These are phyloP conservation scores for Talaromyces sp. DNA, from an alignment of 2,329 filamentous ascomycete species.

Conservation along the genomic window DNA sequence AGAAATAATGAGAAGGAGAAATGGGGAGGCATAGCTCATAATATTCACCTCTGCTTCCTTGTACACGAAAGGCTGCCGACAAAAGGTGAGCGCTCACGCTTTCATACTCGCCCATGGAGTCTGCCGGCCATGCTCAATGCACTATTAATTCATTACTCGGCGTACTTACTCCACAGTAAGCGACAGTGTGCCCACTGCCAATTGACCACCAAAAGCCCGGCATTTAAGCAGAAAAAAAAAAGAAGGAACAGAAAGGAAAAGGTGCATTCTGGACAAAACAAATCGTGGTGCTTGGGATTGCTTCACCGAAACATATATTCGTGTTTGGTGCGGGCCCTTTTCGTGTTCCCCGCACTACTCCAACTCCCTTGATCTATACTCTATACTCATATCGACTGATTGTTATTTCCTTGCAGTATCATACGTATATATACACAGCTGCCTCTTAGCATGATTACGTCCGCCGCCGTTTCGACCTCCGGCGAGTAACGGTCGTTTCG, in stretches of 20 bases:
- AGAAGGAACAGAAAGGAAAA: neutral
- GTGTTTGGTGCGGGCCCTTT: neutral
- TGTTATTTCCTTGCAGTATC: neutral
- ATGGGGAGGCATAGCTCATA: neutral
- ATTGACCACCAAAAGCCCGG: neutral
- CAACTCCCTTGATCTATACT: neutral
- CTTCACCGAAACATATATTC: neutral
- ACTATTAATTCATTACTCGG: neutral
- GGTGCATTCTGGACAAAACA: neutral
- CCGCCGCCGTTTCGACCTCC: slow-evolving; percentile 10
- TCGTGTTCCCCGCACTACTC: neutral
- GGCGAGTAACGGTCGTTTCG: slow-evolving; percentile 2
- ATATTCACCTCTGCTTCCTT: neutral
- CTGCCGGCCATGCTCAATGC: neutral
- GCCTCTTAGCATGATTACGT: neutral
- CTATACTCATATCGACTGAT: neutral
- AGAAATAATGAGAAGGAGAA: neutral
- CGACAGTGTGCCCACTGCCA: neutral
- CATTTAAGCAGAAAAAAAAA: neutral
- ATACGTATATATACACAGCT: neutral
- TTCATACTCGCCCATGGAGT: neutral
- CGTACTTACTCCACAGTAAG: neutral
- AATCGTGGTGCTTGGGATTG: neutral
- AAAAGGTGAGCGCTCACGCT: neutral
- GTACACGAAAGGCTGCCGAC: neutral